Conservation (phyloP, 352 stramenopile species). For the Lagenidium sp. region DNA sequence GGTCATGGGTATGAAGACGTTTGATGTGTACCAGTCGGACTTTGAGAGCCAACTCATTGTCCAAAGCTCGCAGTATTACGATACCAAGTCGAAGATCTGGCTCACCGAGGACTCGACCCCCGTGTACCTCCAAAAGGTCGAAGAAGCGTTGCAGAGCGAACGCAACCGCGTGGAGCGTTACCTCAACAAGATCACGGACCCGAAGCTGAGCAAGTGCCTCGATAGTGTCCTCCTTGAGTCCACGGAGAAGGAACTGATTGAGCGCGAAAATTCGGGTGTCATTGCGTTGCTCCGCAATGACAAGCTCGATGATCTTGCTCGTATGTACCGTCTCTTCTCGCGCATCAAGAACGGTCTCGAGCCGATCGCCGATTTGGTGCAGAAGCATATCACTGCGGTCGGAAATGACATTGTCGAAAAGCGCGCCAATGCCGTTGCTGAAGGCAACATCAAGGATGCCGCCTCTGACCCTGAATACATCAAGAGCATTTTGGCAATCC, state of each 20-base stretch:
- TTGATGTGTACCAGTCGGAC: constrained; percentile 96
- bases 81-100: constrained; percentile 95
- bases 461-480: constrained; percentile 95
- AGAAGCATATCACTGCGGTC: constrained; percentile 92
- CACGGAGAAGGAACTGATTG: constrained; percentile 94
- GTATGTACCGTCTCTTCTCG: constrained; percentile 98
- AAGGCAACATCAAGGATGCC: constrained; percentile 90
- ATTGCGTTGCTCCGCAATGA: constrained; percentile 95
- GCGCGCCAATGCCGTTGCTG: constrained; percentile 76
- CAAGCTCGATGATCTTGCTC: constrained; percentile 94
- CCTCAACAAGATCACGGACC: constrained; percentile 94
- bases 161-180: constrained; percentile 91
- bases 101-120: constrained; percentile 96
- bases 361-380: constrained; percentile 95
- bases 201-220: constrained; percentile 91
- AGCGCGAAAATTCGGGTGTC: constrained; percentile 96
- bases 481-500: constrained; percentile 95
- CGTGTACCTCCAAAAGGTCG: constrained; percentile 96
- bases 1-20: constrained; percentile 94
- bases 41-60: constrained; percentile 93
- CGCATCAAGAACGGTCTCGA: constrained; percentile 94
- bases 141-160: constrained; percentile 73
- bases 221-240: constrained; percentile 93
- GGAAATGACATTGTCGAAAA: constrained; percentile 86
- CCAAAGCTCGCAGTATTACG: constrained; percentile 93